Conservation (phyloP, 2,329 filamentous ascomycete genomes). For the Exophiala bonariae region DNA sequence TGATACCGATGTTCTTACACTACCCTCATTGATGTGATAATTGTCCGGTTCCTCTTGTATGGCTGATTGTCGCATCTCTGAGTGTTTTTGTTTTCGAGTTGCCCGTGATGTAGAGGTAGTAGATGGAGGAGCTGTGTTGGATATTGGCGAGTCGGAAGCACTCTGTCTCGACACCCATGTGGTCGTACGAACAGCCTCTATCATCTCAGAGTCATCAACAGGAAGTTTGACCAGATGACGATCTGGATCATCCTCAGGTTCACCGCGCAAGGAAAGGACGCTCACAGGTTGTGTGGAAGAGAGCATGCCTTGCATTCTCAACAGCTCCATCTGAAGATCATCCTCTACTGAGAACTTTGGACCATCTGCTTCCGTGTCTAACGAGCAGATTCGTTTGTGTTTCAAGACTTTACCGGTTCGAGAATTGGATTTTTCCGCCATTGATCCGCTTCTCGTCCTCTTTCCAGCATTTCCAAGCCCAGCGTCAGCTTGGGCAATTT, state of each 20-base stretch:
- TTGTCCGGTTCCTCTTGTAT: constrained; percentile 24
- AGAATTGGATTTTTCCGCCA: constrained; percentile 42
- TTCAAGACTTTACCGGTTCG: constrained; percentile 79
- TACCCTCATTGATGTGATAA: constrained; percentile 14
- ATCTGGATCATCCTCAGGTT: constrained; percentile 47
- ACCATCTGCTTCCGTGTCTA: constrained; percentile 67
- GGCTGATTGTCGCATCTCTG: constrained; percentile 22
- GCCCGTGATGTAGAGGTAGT: constrained; percentile 40
- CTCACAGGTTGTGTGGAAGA: constrained; percentile 44
- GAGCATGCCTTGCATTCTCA: constrained; percentile 48
- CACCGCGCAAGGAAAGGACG: constrained; percentile 43
- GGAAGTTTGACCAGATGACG: constrained; percentile 41
- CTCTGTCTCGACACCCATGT: constrained; percentile 36
- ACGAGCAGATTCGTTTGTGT: constrained; percentile 92
- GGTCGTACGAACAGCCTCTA: constrained; percentile 30
- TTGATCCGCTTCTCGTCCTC: constrained; percentile 58
- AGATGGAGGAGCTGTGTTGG: constrained; percentile 39
- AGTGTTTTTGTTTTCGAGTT: constrained; percentile 43
- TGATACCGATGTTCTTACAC: constrained; percentile 2
- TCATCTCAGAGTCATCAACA: constrained; percentile 35
- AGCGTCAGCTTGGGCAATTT: constrained; percentile 73
- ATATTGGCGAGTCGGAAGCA: constrained; percentile 33
- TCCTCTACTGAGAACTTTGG: constrained; percentile 35
- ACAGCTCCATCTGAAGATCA: constrained; percentile 45
- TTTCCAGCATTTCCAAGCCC: constrained; percentile 62